Base-by-base conservation (phyloP, 2,329 filamentous ascomycete species). In the Bipolaris zeicola region DNA sequence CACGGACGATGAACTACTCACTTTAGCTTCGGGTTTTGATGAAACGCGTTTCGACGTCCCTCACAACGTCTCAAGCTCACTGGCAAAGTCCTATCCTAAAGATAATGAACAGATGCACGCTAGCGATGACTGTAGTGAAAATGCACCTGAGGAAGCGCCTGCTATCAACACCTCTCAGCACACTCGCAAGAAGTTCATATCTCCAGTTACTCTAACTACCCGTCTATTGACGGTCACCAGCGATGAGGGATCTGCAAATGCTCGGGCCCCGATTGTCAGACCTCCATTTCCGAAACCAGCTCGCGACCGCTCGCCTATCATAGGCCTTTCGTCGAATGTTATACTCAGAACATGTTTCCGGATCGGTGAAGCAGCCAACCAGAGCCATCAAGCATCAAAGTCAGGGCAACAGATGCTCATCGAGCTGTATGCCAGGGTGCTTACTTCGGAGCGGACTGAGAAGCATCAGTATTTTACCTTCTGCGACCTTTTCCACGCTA, bases 381-480 rank as follows among this genome's bases (percentile, higher is more conserved):
- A 79, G 44, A 82, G 81, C 34, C 75, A 71, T 48, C 77, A 78
- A 49, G 78, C 78, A 11, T 73, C 74, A 2, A 76, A 86, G 44
- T 77, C 77, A 14, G 79, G 82, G 41, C 80, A 83, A 49, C 78
- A 78, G 3, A 69, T 80, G 6, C 51, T 83, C 0, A 81, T 90
- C 57, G 87, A 90, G 68, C 73, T 90, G 0, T 91, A 87, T 66
- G 86, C 86, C 3, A 80, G 84, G 24, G 83, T 90, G 1, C 77
- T 78, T 1, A 80, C 79, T 49, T 89, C 87, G 0, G 81, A 77
- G 51, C 82, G 87, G 0, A 83, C 87, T 53, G 72, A 75, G 11
- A 44, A 52, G 5, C 84, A 81, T 59, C 87, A 91, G 66, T 78
- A 84, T 52, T 89, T 90, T 60, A 80, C 85, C n/a, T 83, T 90